Conservation (phyloP, 129 eudicot genomes). For the Ambrosia artemisiifolia region DNA sequence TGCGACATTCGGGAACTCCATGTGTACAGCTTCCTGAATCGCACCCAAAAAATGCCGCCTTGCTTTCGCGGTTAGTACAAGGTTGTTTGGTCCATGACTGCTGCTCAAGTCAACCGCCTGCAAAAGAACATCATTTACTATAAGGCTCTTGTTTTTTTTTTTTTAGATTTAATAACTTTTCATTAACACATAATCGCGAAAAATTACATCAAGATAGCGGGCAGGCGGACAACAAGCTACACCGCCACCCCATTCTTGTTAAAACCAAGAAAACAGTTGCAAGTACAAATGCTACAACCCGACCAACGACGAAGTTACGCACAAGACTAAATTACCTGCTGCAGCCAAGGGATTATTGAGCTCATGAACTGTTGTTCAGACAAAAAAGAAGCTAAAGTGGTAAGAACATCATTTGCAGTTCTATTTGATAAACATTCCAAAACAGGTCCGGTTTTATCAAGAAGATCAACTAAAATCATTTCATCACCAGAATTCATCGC, state of each 20-base stretch:
- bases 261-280: too few relatives aligned
- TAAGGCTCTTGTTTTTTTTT: not conserved
- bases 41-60: conserved; percentile 53
- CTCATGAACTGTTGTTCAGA: conserved; percentile 59
- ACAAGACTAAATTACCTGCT: conserved; percentile 53
- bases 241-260: too few relatives aligned
- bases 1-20: conserved; percentile 47
- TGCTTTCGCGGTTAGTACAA: conserved; percentile 48
- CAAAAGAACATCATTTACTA: not conserved
- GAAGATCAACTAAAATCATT: conserved; percentile 65
- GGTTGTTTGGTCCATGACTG: conserved; percentile 52
- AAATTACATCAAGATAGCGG: too few relatives aligned
- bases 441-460: conserved; percentile 87
- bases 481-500: conserved; percentile 71
- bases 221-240: too few relatives aligned
- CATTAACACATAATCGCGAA: too few relatives aligned
- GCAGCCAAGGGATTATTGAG: conserved; percentile 80
- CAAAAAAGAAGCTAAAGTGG: conserved; percentile 59
- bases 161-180: too few relatives aligned
- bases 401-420: conserved; percentile 53
- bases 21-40: conserved; percentile 56
- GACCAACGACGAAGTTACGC: too few relatives aligned
- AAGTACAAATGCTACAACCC: too few relatives aligned
- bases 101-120: conserved; percentile 65
- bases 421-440: conserved; percentile 64